Evolutionary conservation across 1,139 yeast genomes (phyloP), one percentile per base, ranked within the genome.

Genomic region (Pichia sp.): DNA sequence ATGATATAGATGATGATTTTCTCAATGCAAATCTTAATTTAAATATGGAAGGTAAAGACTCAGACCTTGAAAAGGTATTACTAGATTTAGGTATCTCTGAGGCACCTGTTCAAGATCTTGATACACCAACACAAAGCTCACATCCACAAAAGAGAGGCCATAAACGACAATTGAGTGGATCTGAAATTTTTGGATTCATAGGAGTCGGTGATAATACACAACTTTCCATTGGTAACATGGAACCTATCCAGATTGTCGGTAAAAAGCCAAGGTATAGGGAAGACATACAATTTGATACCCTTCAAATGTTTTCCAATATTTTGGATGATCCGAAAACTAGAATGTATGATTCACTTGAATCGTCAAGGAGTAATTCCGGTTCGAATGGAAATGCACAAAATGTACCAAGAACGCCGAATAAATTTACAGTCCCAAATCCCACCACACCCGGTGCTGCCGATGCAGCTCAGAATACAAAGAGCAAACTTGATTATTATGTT

Each of bases 121-220:
- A n/a, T n/a, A n/a, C n/a, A n/a, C n/a, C 43, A 19, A 21, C 8
- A 21, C 22, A 21, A 21, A 21, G 3, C 5, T 17, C 14, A 14
- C 14, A 10, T 3, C 27, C 6, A 10, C 16, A 16, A 8, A n/a
- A 14, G 6, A 24, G 15, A 5, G 11, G 17, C 7, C 63, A 58
- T 37, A 33, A 47, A 9, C 48, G 60, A 32, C 50, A 53, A 37
- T 33, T 52, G 4, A 70, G 77, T 56, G 80, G 80, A 3, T 72
- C 79, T 2, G 80, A 74, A 6, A 74, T 74, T 16, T 74, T 74
- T 48, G 80, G 80, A 0, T 73, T 63, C 45, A 59, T 56, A 27
- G 60, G 67, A 12, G 66, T 64, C 13, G 77, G 73, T 46, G 63
- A 62, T 29, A 61, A 71, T 34, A 46, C 52, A 10, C 74, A 70